These are phyloP conservation scores for Luffa aegyptiaca DNA, from an alignment of 306 rosid species.

Conservation along the genomic window DNA sequence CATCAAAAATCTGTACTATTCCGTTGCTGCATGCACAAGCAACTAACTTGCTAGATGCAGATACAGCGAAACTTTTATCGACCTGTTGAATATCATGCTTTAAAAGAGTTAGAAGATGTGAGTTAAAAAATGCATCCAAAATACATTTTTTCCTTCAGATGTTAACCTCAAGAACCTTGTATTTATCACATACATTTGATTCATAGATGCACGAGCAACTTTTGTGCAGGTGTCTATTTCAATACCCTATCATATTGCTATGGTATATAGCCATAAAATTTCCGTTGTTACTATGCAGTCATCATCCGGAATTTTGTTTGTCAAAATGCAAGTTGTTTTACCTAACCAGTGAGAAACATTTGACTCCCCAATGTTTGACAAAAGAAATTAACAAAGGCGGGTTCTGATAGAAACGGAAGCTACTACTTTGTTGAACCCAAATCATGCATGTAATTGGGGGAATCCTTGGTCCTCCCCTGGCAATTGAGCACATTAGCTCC, in stretches of 20 bases:
- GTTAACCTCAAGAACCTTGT: not conserved
- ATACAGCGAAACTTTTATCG: constrained; percentile 49
- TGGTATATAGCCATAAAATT: not conserved
- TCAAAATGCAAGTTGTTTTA: not conserved
- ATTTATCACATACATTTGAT: not conserved
- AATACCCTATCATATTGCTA: not conserved
- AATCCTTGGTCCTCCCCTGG: not conserved
- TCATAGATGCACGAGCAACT: not conserved
- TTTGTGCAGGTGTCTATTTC: not conserved
- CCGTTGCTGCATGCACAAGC: constrained; percentile 80
- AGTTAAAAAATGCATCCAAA: constrained; percentile 3
- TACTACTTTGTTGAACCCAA: not conserved
- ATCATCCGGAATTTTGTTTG: not conserved
- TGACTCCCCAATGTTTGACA: not conserved
- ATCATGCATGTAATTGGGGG: not conserved
- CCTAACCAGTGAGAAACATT: not conserved
- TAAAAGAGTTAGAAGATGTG: constrained; percentile 1
- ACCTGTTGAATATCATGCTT: constrained; percentile 38
- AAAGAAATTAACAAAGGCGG: not conserved
- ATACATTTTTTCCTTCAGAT: not conserved
- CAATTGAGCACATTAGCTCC: not conserved
- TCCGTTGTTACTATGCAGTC: not conserved
- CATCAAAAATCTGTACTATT: constrained; percentile 39
- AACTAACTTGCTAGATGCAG: constrained; percentile 44
- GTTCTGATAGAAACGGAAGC: not conserved